Percentiles rank a stretch among this genome's conserved stretches.
Conservation (phyloP, 441 rosid genomes). For the Hura crepitans region DNA sequence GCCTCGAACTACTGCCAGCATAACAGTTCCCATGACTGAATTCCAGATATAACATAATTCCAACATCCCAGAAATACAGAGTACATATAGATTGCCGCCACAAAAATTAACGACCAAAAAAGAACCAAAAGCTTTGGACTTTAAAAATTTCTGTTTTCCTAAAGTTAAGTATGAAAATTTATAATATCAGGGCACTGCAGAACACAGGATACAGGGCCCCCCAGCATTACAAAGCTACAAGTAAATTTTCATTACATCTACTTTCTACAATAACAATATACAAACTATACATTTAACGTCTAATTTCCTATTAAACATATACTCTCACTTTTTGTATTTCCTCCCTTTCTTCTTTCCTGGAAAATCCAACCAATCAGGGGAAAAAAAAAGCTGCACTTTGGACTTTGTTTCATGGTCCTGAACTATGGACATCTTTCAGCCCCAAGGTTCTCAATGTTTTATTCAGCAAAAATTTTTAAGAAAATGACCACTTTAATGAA, state of each 20-base stretch:
- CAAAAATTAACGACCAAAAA: no score
- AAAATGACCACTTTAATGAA: neutral
- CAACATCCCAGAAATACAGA: no score
- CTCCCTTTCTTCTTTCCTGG: neutral
- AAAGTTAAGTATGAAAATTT: neutral
- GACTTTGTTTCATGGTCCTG: neutral
- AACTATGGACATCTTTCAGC: neutral
- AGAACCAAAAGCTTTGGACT: no score
- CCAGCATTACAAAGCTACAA: conserved; percentile 6
- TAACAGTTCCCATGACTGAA: no score
- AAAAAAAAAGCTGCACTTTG: neutral
- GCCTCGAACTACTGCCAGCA: no score
- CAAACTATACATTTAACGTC: conserved; percentile 22
- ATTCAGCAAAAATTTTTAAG: neutral
- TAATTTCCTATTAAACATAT: neutral
- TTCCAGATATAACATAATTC: no score
- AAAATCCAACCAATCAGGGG: neutral
- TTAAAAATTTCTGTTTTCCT: neutral
- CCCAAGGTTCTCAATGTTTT: neutral
- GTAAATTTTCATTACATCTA: conserved; percentile 9
- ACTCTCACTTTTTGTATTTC: neutral
- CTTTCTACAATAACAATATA: conserved; percentile 24
- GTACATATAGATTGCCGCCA: no score
- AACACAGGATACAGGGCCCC: neutral
- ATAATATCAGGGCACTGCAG: conserved; percentile 15